These are phyloP conservation scores for Silene coronaria DNA, from an alignment of 179 eudicot species.

Conservation along the genomic window DNA sequence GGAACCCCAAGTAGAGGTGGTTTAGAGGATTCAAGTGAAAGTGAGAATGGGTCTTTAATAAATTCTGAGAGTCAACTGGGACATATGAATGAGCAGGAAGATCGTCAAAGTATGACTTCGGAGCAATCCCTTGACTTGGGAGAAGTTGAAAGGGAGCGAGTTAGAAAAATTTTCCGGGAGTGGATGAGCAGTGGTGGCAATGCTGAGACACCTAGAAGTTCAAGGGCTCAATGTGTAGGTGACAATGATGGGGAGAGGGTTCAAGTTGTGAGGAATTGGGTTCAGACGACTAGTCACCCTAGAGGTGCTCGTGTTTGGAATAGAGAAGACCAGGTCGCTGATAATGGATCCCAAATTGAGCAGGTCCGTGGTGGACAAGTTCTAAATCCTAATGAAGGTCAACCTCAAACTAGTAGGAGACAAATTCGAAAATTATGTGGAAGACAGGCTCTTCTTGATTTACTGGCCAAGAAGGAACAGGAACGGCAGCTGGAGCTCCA, in stretches of 20 bases:
- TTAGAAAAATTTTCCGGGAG: constrained; percentile 56
- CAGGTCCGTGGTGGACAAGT: constrained; percentile 46
- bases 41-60: constrained; percentile 36
- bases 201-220: constrained; percentile 34
- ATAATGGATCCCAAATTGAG: constrained; percentile 50
- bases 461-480: constrained; percentile 48
- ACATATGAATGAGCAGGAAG: constrained; percentile 41
- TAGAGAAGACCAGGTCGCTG: constrained; percentile 44
- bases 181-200: constrained; percentile 58
- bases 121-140: constrained; percentile 64
- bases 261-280: constrained; percentile 58
- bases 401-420: constrained; percentile 35
- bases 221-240: constrained; percentile 46
- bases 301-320: constrained; percentile 32
- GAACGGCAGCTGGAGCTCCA: constrained; percentile 65
- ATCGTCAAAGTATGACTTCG: constrained; percentile 45
- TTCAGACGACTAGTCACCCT: constrained; percentile 46
- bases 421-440: constrained; percentile 66
- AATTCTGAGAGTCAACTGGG: constrained; percentile 24
- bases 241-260: constrained; percentile 61
- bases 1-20: constrained; percentile 31
- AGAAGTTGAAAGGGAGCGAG: constrained; percentile 58
- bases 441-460: constrained; percentile 82
- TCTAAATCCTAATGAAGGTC: constrained; percentile 33
- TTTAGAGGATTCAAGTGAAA: constrained; percentile 34